Percentiles rank a stretch among this genome's conserved stretches.
Evolutionary conservation across 192 early-diverging fungal genomes (phyloP).

Genomic region (Backusella westeae): DNA sequence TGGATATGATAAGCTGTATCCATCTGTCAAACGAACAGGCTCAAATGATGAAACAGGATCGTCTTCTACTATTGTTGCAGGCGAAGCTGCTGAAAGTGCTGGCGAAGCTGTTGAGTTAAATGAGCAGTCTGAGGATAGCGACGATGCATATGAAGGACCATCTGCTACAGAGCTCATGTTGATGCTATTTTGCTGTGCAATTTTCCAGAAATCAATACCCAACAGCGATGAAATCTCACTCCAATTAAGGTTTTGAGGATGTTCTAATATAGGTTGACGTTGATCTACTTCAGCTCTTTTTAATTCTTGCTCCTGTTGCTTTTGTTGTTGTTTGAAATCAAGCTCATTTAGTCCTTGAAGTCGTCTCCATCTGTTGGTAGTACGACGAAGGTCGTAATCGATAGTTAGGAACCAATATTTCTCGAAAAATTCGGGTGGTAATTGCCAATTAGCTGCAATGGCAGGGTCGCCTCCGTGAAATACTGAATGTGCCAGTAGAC

Average conservation of each 20-base stretch:
- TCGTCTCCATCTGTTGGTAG: conserved; percentile 11
- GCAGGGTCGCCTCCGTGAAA: conserved; percentile 39
- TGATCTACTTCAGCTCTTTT: not conserved
- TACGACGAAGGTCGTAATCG: conserved; percentile 23
- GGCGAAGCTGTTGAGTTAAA: not conserved
- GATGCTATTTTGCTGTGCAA: not conserved
- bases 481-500: conserved; percentile 20
- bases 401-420: conserved; percentile 36
- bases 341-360: conserved; percentile 9
- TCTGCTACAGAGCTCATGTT: not conserved
- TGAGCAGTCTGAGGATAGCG: conserved; percentile 5
- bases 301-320: not conserved
- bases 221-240: not conserved
- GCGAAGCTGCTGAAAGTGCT: not conserved
- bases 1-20: not conserved
- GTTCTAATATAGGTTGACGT: not conserved
- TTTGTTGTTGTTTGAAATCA: conserved; percentile 5
- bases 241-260: not conserved
- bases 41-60: conserved; percentile 6
- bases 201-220: conserved; percentile 16
- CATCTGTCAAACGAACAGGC: conserved; percentile 4
- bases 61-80: not conserved
- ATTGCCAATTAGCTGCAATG: conserved; percentile 33
- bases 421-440: conserved; percentile 36
- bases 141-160: conserved; percentile 4